Evolutionary conservation across 2,329 filamentous ascomycete genomes (phyloP), one percentile per base, ranked within the genome.

Genomic region (Fusarium sp.): DNA sequence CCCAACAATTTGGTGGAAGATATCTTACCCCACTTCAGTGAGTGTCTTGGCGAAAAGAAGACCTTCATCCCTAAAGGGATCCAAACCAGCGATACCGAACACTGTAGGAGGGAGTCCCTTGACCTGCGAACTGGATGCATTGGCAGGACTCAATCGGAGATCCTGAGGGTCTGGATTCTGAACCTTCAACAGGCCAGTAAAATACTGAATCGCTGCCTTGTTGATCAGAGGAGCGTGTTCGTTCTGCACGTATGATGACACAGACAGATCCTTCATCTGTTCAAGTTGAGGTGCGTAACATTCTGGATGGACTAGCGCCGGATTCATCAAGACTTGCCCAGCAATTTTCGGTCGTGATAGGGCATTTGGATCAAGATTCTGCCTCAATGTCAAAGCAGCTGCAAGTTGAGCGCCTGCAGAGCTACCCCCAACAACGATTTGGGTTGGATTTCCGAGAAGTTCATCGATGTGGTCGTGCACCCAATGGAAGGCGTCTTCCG

Each of bases 401-500:
- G 83, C 75, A 3, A 87, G 60, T 68, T 79, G 79, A 0, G 78
- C 82, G 0, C 85, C 85, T 0, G 84, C 84, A 0, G 84, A 86
- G 8, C 85, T 81, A 0, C 85, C 85, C 1, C 85, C 85, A 0
- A 87, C 68, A 0, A 87, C 70, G 0, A 87, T 75, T 7, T 78
- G 75, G 0, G 8, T 22, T 0, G 66, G 39, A 7, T 52, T 45
- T 2, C 68, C 71, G 0, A 22, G 46, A 0, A 75, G 38, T 1
- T 51, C 60, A 0, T 60, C 62, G 2, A 72, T 72, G 3, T 74
- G 61, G 0, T 72, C 68, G 50, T 87, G 83, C 0, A 87, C 72
- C 88, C 87, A 90, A 18, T 81, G 77, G 33, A 88, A 85, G 0
- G 83, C 82, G 45, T 89, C 88, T 59, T 87, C 82, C 0, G 80